Conservation (phyloP, 306 rosid genomes). For the Begonia loranthoides region DNA sequence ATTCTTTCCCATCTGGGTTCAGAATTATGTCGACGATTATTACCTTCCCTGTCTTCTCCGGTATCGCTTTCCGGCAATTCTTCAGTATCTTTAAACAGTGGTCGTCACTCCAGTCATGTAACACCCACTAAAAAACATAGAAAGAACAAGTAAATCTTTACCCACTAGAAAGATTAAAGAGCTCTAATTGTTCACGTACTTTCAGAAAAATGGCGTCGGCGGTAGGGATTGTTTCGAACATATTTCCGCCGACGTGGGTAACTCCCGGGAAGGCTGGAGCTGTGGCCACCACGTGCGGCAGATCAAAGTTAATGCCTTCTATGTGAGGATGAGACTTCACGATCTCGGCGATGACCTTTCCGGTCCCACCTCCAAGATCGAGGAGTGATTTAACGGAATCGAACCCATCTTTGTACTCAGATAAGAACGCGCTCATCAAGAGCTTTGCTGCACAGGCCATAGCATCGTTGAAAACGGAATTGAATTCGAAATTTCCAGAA, state of each 20-base stretch:
- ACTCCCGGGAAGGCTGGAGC: conserved; percentile 18
- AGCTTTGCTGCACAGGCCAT: conserved; percentile 21
- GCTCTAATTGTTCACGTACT: conserved; percentile 4
- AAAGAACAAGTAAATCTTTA: not conserved
- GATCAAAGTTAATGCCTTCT: conserved; percentile 25
- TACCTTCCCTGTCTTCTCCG: conserved; percentile 12
- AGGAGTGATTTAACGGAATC: conserved; percentile 11
- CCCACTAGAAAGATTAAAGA: not conserved
- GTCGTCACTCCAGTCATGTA: conserved; percentile 57
- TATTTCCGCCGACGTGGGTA: conserved; percentile 27
- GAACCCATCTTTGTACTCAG: conserved; percentile 14
- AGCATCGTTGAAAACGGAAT: conserved; percentile 18
- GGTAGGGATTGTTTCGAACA: conserved; percentile 20
- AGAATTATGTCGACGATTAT: conserved; percentile 14
- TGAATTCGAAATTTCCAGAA: conserved; percentile 13
- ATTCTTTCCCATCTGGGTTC: conserved; percentile 11
- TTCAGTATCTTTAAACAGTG: conserved; percentile 19
- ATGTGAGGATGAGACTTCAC: conserved; percentile 19
- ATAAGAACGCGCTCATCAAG: conserved; percentile 3
- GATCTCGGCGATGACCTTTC: conserved; percentile 9
- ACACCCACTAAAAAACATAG: conserved; percentile 27
- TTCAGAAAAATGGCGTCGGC: conserved; percentile 30
- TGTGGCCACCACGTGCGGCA: conserved; percentile 22
- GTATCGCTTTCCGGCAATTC: conserved; percentile 16
- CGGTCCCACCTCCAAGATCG: conserved; percentile 31